A percentile compares a stretch with the other conserved stretches of the same genome.
Evolutionary conservation across 1,284 basidiomycete genomes (phyloP).

Genomic region (Exobasidium cylindrosporum): DNA sequence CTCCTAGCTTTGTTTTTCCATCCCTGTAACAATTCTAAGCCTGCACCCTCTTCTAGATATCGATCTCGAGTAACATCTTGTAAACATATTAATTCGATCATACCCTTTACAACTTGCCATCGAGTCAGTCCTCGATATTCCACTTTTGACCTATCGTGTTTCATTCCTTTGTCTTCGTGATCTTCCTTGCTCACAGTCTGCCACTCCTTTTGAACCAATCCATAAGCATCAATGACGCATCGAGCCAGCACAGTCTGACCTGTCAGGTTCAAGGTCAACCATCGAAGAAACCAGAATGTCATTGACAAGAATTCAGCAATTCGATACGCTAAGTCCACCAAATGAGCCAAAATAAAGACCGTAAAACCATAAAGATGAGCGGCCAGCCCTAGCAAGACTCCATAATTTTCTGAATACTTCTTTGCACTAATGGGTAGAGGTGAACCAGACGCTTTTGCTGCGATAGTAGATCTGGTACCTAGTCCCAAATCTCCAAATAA

Average conservation of each 20-base stretch:
- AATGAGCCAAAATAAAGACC: conserved; percentile 46
- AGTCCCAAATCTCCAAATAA: conserved; percentile 41
- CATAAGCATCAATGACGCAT: conserved; percentile 42
- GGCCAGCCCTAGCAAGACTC: background rate
- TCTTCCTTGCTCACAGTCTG: conserved; percentile 46
- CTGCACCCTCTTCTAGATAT: conserved; percentile 44
- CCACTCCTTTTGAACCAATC: conserved; percentile 48
- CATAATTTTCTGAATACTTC: background rate
- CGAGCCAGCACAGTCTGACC: conserved; percentile 47
- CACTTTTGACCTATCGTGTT: background rate
- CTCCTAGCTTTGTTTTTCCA: conserved; percentile 21
- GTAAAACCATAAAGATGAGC: conserved; percentile 31
- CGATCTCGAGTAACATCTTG: conserved; percentile 47
- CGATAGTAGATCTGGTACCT: conserved; percentile 10
- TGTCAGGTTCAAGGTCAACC: conserved; percentile 45
- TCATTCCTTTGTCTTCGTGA: conserved; percentile 32
- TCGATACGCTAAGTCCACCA: conserved; percentile 37
- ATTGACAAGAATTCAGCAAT: conserved; percentile 27
- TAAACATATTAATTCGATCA: conserved; percentile 46
- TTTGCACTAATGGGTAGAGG: background rate
- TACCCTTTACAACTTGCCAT: conserved; percentile 44
- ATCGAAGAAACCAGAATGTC: conserved; percentile 45
- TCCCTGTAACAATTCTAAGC: conserved; percentile 29
- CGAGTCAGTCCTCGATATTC: conserved; percentile 34
- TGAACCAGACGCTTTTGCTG: conserved; percentile 12